Base-by-base conservation (phyloP, 768 basidiomycete species). In the Xerocomellus intermedius region DNA sequence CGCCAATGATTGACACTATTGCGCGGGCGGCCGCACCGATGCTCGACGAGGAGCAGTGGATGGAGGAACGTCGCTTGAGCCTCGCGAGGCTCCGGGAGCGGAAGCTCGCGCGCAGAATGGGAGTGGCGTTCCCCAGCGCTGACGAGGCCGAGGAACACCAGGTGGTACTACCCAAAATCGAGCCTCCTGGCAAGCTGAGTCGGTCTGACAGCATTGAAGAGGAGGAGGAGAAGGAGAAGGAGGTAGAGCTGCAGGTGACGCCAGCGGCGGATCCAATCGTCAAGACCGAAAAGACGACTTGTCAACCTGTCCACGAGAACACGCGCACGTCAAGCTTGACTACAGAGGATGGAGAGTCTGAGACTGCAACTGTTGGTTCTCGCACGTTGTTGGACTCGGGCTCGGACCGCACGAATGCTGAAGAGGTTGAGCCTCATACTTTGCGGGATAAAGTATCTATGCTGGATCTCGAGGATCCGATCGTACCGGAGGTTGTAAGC, bases 151-250 rank as follows among this genome's bases (percentile, higher is more conserved):
- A 61, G 22, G 61, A 61, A 47, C 56, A 48, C 17, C 60, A 52
- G 43, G 57, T 62, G 47, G 50, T 47, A 14, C 42, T 68, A 5
- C 65, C 59, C 37, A 56, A 59, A 28, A 66, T 66, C 33, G 47
- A 61, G 6, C 58, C 60, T 21, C 65, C 67, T 8, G 61, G 69
- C 16, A 63, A 56, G 46, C 51, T 70, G 38, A 48, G 48, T 42
- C 60, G 67, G n/a, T 69, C 71, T 13, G 69, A 71, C 47, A 73
- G 69, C 50, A 69, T 69, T 17, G 67, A 63, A 45, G 69, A 71
- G 51, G 67, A 67, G 30, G 56, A 72, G 19, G 65, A 71, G 38
- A 68, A 66, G n/a, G 68, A 61, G 1, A 53, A 57, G 48, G 59
- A 52, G 33, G 51, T 46, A 19, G 60, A 59, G 30, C 30, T 44